Evolutionary conservation across 1,284 basidiomycete species (phyloP).

Genomic region (Malassezia obtusa): DNA sequence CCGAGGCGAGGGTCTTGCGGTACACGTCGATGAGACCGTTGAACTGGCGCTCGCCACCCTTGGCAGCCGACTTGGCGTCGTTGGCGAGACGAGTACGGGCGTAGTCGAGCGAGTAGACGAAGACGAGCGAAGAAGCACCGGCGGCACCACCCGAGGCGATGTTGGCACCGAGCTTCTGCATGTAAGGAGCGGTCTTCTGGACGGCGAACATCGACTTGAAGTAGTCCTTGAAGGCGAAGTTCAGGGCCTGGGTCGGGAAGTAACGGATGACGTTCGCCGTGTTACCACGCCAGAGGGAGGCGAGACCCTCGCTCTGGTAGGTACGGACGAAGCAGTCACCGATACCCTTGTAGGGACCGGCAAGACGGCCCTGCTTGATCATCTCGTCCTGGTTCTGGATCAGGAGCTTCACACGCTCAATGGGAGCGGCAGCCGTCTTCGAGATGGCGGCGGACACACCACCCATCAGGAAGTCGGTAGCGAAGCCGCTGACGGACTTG

Average conservation of each 20-base stretch:
- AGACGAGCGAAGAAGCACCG: conserved; percentile 48
- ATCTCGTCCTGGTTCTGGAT: conserved; percentile 50
- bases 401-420: conserved; percentile 49
- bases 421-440: conserved; percentile 48
- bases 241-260: conserved; percentile 48
- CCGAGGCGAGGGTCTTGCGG: conserved; percentile 48
- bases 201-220: conserved; percentile 42
- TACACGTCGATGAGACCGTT: conserved; percentile 49
- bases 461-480: conserved; percentile 47
- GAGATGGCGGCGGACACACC: conserved; percentile 49
- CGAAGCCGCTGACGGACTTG: conserved; percentile 36
- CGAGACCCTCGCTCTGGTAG: conserved; percentile 47
- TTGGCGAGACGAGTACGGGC: conserved; percentile 49
- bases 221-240: conserved; percentile 49
- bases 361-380: conserved; percentile 49
- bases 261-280: conserved; percentile 49
- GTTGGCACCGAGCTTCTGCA: conserved; percentile 47
- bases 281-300: conserved; percentile 49
- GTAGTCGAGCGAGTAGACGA: conserved; percentile 49
- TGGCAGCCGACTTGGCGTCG: conserved; percentile 48
- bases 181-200: conserved; percentile 46
- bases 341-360: conserved; percentile 48
- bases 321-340: conserved; percentile 48
- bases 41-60: conserved; percentile 49
- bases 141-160: conserved; percentile 48